phyloP scores from a whole-genome alignment of 257 asterid genomes.

The Agastache rugosa region DNA sequence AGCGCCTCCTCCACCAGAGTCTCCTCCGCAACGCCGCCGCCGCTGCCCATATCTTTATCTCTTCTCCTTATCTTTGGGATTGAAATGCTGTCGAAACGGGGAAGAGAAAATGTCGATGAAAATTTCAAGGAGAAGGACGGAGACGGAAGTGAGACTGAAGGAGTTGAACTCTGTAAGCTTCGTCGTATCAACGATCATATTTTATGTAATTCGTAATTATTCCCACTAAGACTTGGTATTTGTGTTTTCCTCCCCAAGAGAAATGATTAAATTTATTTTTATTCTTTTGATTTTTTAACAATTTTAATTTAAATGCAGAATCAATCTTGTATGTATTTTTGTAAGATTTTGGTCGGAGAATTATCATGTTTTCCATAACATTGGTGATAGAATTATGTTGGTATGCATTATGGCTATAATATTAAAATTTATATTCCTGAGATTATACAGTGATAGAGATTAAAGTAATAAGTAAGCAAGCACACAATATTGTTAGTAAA shows the following conservation, averaged over 20 bases:
- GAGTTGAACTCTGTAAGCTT: slow-evolving; percentile 1
- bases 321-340: too few species aligned
- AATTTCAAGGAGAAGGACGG: background rate
- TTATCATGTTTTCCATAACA: too few species aligned
- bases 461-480: too few species aligned
- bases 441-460: too few species aligned
- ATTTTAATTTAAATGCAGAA: too few species aligned
- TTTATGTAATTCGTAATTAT: slow-evolving; percentile 1
- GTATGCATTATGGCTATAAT: too few species aligned
- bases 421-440: too few species aligned
- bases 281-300: background rate
- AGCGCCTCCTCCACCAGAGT: slow-evolving; percentile 82
- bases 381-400: too few species aligned
- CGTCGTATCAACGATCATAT: background rate
- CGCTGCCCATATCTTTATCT: slow-evolving; percentile 45
- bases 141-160: slow-evolving; percentile 10
- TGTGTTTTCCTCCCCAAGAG: background rate
- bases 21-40: slow-evolving; percentile 44
- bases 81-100: background rate
- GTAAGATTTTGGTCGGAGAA: too few species aligned
- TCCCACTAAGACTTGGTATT: background rate
- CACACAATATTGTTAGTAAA: too few species aligned
- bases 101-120: background rate
- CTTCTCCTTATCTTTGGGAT: background rate
- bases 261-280: background rate